Evolutionary conservation across 1,284 basidiomycete genomes (phyloP).

Genomic region (Ceratorhiza oryzae-sativae): DNA sequence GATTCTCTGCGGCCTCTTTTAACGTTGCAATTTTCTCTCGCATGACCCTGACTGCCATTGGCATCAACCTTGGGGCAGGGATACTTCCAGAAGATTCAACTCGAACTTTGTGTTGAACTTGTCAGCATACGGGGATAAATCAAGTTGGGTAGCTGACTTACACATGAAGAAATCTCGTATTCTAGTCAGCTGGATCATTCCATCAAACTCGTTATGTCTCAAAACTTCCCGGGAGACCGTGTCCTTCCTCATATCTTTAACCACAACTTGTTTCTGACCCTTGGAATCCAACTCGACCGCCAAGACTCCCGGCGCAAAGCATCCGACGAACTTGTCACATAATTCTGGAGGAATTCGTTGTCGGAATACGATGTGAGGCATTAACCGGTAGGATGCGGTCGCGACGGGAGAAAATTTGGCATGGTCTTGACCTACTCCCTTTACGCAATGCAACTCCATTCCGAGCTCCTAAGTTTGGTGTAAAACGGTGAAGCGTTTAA

Average conservation of each 20-base stretch:
- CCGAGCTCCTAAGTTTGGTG: constrained; percentile 65
- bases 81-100: constrained; percentile 93
- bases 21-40: constrained; percentile 76
- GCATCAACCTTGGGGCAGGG: constrained; percentile 81
- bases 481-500: neutral
- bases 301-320: constrained; percentile 92
- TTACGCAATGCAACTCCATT: constrained; percentile 91
- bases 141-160: constrained; percentile 53
- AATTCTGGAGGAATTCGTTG: constrained; percentile 69
- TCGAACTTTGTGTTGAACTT: constrained; percentile 63
- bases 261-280: constrained; percentile 66
- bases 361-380: constrained; percentile 84
- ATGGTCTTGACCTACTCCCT: constrained; percentile 95
- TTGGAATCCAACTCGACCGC: constrained; percentile 64
- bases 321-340: constrained; percentile 79
- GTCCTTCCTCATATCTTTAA: constrained; percentile 76
- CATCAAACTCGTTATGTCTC: constrained; percentile 90
- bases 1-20: constrained; percentile 61
- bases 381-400: constrained; percentile 92
- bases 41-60: constrained; percentile 85
- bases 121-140: constrained; percentile 27
- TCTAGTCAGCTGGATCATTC: constrained; percentile 81
- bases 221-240: constrained; percentile 93
- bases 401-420: constrained; percentile 99
- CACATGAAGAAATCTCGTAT: constrained; percentile 96